Evolutionary conservation across 2,329 filamentous ascomycete genomes (phyloP).

Genomic region (Cadophora sp.): DNA sequence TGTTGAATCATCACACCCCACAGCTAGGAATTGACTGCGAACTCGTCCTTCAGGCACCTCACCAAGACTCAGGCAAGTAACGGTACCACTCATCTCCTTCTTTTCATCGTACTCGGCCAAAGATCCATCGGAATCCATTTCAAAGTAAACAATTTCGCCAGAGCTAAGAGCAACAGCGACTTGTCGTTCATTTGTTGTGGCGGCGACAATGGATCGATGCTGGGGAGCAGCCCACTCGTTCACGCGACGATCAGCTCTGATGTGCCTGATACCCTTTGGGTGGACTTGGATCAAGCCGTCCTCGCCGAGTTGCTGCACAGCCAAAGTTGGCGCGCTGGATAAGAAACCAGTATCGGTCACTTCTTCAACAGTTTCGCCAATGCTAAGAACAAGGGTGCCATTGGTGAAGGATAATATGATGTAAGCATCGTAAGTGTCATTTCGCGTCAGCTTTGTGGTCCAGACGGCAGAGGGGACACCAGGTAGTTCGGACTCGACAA

Average conservation of each 20-base stretch:
- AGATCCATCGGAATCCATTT: conserved; percentile 91
- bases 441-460: conserved; percentile 86
- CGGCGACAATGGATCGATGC: conserved; percentile 93
- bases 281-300: conserved; percentile 94
- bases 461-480: conserved; percentile 91
- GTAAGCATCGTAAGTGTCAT: conserved; percentile 89
- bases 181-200: conserved; percentile 90
- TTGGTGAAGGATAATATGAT: conserved; percentile 95
- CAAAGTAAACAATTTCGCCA: conserved; percentile 97
- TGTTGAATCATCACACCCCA: conserved; percentile 96
- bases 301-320: conserved; percentile 92
- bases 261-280: conserved; percentile 93
- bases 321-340: conserved; percentile 85
- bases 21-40: conserved; percentile 90
- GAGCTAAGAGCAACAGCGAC: conserved; percentile 94
- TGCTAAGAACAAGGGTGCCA: conserved; percentile 88
- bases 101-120: conserved; percentile 95
- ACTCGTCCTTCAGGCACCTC: conserved; percentile 89
- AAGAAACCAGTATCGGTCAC: conserved; percentile 94
- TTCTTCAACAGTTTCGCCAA: conserved; percentile 96
- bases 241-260: conserved; percentile 75
- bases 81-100: conserved; percentile 92
- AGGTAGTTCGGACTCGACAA: conserved; percentile 91
- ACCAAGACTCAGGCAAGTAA: conserved; percentile 92
- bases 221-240: conserved; percentile 95